A percentile compares a stretch with the other conserved stretches of the same genome.
phyloP scores from a whole-genome alignment of 345 rosid species.

The Salix caprea region DNA sequence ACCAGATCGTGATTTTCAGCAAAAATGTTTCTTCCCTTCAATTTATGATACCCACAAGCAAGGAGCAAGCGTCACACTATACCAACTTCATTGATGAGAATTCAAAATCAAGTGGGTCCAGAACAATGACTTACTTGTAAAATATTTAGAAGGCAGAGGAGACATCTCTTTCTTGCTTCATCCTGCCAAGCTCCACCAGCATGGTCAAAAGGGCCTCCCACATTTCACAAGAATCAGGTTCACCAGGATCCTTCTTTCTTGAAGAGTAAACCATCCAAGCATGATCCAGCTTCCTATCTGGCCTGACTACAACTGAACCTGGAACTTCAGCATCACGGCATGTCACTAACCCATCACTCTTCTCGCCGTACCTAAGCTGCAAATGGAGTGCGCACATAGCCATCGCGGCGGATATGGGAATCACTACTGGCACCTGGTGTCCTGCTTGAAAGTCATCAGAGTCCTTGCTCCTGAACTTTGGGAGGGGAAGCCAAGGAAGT shows the following conservation, averaged over 20 bases:
- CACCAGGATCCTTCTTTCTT: constrained; percentile 28
- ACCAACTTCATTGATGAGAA: background rate
- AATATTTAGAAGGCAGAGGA: background rate
- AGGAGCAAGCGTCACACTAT: background rate
- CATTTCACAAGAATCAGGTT: constrained; percentile 54
- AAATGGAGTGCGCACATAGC: constrained; percentile 57
- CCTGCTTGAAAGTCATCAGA: constrained; percentile 27
- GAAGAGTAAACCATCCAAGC: constrained; percentile 69
- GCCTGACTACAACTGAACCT: constrained; percentile 52
- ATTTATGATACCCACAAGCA: background rate
- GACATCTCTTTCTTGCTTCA: constrained; percentile 13
- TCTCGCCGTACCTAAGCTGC: constrained; percentile 63
- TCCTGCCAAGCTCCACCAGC: constrained; percentile 48
- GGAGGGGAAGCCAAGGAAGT: constrained; percentile 58
- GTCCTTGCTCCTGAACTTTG: constrained; percentile 26
- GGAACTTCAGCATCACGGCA: constrained; percentile 70
- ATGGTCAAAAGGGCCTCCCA: constrained; percentile 59
- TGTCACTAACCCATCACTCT: constrained; percentile 61
- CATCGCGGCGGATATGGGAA: constrained; percentile 61
- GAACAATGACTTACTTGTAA: background rate
- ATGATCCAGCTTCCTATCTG: constrained; percentile 55
- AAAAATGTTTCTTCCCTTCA: background rate
- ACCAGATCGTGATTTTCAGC: background rate
- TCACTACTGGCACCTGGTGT: constrained; percentile 48
- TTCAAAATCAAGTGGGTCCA: background rate